Conservation (phyloP, 768 basidiomycete genomes). For the Scleroderma citrinum region DNA sequence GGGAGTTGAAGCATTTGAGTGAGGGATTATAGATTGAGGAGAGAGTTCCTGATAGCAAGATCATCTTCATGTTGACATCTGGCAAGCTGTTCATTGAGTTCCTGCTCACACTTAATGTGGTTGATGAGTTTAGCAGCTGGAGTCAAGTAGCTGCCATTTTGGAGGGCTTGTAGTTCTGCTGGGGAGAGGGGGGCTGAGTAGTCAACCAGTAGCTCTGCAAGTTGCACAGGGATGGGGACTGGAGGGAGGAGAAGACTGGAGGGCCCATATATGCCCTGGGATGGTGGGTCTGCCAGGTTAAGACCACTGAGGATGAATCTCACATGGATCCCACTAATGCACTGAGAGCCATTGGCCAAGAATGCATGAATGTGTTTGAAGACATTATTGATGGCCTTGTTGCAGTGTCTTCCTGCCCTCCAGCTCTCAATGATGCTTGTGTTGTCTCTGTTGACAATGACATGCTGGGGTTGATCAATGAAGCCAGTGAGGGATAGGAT, state of each 20-base stretch:
- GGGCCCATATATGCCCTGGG: slow-evolving; percentile 6
- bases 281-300: slow-evolving; percentile 18
- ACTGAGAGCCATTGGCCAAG: background rate
- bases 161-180: background rate
- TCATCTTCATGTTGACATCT: too few relatives aligned
- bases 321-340: slow-evolving; percentile 4
- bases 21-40: slow-evolving; percentile 6
- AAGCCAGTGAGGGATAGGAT: background rate
- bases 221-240: slow-evolving; percentile 3
- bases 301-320: slow-evolving; percentile 2
- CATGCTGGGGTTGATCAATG: background rate
- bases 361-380: slow-evolving; percentile 4
- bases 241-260: slow-evolving; percentile 6
- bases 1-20: too few relatives aligned
- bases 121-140: slow-evolving; percentile 1
- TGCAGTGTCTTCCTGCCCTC: slow-evolving; percentile 4
- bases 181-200: background rate
- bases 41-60: too few relatives aligned
- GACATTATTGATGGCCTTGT: slow-evolving; percentile 7
- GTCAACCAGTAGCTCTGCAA: slow-evolving; percentile 3
- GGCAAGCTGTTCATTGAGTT: too few relatives aligned
- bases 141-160: background rate
- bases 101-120: background rate
- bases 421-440: slow-evolving; percentile 9
- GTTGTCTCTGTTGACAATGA: slow-evolving; percentile 11